Conservation (phyloP, 306 rosid species). For the Ormosia semicastrata region DNA sequence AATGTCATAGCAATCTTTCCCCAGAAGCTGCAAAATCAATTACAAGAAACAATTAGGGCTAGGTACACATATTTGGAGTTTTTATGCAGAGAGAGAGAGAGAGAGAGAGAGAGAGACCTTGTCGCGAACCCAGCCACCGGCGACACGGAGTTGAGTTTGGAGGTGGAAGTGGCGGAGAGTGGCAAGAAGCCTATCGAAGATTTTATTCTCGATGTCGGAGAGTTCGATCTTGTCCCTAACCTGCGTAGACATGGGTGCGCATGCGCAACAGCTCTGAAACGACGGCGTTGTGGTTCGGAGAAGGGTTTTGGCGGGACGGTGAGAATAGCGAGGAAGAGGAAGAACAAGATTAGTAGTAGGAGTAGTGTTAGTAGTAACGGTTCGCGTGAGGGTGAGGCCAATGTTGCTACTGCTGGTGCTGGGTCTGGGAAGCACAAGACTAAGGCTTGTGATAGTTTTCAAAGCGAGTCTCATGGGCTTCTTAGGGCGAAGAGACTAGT, state of each 20-base stretch:
- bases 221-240: constrained; percentile 62
- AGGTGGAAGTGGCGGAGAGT: constrained; percentile 66
- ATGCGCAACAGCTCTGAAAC: background rate
- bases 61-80: background rate
- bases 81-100: background rate
- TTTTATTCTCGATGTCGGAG: constrained; percentile 56
- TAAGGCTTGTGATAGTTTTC: constrained; percentile 17
- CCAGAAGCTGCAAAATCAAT: constrained; percentile 65
- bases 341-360: background rate
- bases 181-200: constrained; percentile 69
- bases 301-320: constrained; percentile 38
- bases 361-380: no score
- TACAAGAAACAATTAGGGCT: background rate
- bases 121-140: constrained; percentile 99
- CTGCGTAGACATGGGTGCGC: constrained; percentile 28
- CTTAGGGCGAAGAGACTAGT: background rate
- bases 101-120: constrained; percentile 45
- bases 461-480: constrained; percentile 38
- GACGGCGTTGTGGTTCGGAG: constrained; percentile 23
- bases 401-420: background rate
- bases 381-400: background rate
- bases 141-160: constrained; percentile 79
- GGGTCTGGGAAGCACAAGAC: constrained; percentile 18
- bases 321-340: background rate
- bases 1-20: constrained; percentile 84